Base-by-base conservation (phyloP, 2,329 filamentous ascomycete genomes). In the Stylonectria norvegica region DNA sequence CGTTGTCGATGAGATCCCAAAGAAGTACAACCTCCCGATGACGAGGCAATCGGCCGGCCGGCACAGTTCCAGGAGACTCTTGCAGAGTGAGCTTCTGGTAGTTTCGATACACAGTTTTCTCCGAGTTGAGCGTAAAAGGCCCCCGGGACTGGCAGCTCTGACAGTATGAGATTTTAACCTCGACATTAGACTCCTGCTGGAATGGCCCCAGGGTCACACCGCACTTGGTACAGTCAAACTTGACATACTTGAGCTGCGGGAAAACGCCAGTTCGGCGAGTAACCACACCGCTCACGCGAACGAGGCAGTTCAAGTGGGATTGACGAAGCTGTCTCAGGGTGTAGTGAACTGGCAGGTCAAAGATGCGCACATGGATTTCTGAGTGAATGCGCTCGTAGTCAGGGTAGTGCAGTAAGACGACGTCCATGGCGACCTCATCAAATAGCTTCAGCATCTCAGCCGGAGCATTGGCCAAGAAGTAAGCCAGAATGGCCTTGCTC, bases 61-160 rank as follows among this genome's bases (percentile, higher is more conserved):
- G 94, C 3, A 98, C 93, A 5, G 93, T 97, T 39, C 93, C 94
- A 4, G 93, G 93, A 0, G 94, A 95, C 65, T 98, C 93, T 60
- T 98, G 93, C 10, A 98, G 77, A 0, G 93, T 98, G 55, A 98
- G 74, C 62, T 96, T 98, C 65, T 98, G 93, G 68, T 96, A 98
- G 66, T 98, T 98, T 48, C 93, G 86, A 69, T 98, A 98, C 12
- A 98, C 86, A 0, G 93, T 98, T 73, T 95, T 94, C 63, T 97
- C 93, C 4, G 89, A 93, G 69, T 97, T 97, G 51, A 98, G 73
- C 0, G 85, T 95, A 61, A 98, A 98, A 0, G 93, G 94, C 0
- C 93, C 93, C 28, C 89, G 83, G 27, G 89, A 94, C 68, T 97
- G 91, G 68, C 93, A 98, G 62, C 87, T 93, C 61, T 96, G 91